Evolutionary conservation across 2,329 filamentous ascomycete species (phyloP), one percentile per base, ranked within the genome.

Genomic region (Aphanocladium album): DNA sequence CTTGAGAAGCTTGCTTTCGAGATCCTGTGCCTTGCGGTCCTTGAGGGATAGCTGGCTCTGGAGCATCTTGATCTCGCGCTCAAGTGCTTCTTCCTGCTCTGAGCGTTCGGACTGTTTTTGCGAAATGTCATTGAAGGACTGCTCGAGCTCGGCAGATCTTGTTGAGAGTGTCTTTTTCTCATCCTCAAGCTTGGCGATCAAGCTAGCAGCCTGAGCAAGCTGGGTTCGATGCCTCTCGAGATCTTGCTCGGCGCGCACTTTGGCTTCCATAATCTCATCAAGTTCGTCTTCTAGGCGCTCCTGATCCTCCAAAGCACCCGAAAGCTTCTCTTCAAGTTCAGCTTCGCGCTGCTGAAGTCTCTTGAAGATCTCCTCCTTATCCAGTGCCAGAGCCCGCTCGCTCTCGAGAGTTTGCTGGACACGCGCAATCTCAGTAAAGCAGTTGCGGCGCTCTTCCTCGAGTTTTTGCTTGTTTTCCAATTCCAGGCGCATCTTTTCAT

Each of bases 311-410:
- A 98, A 86, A 33, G 93, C 93, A 43, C 90, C 93, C 41, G 91
- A 85, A 30, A 99, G 83, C 76, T 98, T 97, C 69, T 99, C 96
- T 57, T 89, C 90, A 4, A 99, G 83, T 71, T 99, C 93, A 12
- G 87, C 83, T 74, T 99, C 95, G n/a, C 95, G 89, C 57, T 88
- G 79, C 71, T 97, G 95, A 23, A 99, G 80, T n/a, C 96, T 86
- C 71, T 93, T 96, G 80, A 98, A 99, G 62, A 99, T 99, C 69
- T 99, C 95, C 71, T 99, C 96, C 72, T 99, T 99, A 75, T 99
- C 95, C 5, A 99, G 79, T 1, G 95, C 95, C 46, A 99, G 81
- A n/a, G 93, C 91, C 54, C 95, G 87, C 74, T 99, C 96, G 66
- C 93, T 96, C 73, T 99, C 96, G 2, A 99, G 81, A 0, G 91